These are phyloP conservation scores for Aspergillus sojae DNA, from an alignment of 2,329 filamentous ascomycete species.

Conservation along the genomic window DNA sequence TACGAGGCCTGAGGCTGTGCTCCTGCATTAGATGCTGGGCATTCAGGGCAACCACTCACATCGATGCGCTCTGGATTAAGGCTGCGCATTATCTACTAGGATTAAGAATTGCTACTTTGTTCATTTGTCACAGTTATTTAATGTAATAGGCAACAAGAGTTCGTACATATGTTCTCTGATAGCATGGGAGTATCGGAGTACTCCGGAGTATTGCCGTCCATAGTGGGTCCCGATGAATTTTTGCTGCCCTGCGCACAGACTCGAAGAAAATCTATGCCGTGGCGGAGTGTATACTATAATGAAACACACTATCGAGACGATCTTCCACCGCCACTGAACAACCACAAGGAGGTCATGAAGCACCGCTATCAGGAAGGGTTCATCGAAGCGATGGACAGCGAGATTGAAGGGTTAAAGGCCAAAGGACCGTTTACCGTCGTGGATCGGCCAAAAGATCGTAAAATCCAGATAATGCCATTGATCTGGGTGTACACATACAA, in stretches of 20 bases:
- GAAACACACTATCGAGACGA: too few species aligned
- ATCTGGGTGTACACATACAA: too few species aligned
- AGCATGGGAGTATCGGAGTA: not conserved
- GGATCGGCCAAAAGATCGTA: too few species aligned
- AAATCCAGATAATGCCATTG: too few species aligned
- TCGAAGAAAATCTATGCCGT: not conserved
- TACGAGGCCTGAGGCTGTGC: not conserved
- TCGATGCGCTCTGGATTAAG: not conserved
- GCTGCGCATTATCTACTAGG: not conserved
- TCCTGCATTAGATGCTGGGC: not conserved
- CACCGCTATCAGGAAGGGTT: too few species aligned
- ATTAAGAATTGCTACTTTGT: too few species aligned
- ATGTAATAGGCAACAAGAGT: not conserved
- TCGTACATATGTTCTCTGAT: not conserved
- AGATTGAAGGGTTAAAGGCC: too few species aligned
- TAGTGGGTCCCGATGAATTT: not conserved
- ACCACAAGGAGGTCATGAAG: too few species aligned
- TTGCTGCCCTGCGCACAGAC: not conserved
- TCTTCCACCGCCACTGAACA: too few species aligned
- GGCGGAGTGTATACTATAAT: not conserved
- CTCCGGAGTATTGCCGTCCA: not conserved
- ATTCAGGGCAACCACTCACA: not conserved
- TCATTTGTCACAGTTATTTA: not conserved
- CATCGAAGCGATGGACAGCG: too few species aligned
- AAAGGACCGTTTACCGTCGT: too few species aligned